A percentile compares a stretch with the other conserved stretches of the same genome.
Conservation (phyloP, 768 basidiomycete genomes). For the Daedaleopsis nitida region DNA sequence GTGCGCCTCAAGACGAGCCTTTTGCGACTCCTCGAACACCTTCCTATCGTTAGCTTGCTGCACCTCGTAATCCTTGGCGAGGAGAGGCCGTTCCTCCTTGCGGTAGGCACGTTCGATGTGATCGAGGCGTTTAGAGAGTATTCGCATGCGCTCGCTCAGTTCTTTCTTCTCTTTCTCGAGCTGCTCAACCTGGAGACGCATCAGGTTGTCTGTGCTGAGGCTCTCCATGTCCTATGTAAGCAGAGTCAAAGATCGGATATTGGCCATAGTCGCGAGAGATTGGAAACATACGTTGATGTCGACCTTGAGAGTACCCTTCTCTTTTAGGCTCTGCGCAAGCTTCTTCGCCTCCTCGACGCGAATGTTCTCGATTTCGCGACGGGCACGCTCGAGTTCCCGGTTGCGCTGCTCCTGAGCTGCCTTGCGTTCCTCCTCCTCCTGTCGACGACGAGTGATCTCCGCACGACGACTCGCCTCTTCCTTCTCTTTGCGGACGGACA, state of each 20-base stretch:
- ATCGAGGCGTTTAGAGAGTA: constrained; percentile 87
- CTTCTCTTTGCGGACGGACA: constrained; percentile 83
- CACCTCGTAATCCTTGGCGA: constrained; percentile 80
- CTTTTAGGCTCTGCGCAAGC: constrained; percentile 80
- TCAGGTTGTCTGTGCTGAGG: constrained; percentile 82
- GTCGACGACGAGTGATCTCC: constrained; percentile 63
- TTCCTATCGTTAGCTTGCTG: constrained; percentile 81
- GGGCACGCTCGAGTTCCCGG: constrained; percentile 64
- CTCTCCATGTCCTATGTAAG: constrained; percentile 70
- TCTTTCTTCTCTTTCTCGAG: constrained; percentile 97
- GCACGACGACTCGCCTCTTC: constrained; percentile 83
- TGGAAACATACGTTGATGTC: constrained; percentile 61
- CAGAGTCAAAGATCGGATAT: neutral
- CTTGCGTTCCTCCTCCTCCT: constrained; percentile 66
- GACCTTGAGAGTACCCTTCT: constrained; percentile 72
- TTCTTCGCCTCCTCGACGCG: constrained; percentile 84
- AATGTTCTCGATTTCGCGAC: constrained; percentile 78
- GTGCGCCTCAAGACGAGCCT: constrained; percentile 56
- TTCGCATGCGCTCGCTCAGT: constrained; percentile 75
- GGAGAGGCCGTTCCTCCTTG: constrained; percentile 87
- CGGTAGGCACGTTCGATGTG: constrained; percentile 94
- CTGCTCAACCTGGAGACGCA: constrained; percentile 90
- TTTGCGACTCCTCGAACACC: constrained; percentile 65
- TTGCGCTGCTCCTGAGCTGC: constrained; percentile 64
- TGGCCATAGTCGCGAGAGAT: neutral